Percentiles rank a stretch among this genome's conserved stretches.
phyloP scores from a whole-genome alignment of 768 basidiomycete species.

The Tephrocybe sp. region DNA sequence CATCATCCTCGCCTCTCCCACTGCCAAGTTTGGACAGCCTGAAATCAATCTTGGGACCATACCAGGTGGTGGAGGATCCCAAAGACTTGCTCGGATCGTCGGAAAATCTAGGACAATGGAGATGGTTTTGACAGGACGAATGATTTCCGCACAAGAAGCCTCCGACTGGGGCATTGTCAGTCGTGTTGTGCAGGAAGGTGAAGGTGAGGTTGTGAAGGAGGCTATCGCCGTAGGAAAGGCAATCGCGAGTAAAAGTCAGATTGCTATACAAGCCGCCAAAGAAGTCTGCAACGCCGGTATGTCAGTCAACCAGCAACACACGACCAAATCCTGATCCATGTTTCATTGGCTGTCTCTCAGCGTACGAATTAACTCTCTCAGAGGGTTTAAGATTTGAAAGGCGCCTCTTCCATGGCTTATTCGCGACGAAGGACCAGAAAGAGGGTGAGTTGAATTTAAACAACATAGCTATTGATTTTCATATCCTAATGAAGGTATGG shows the following conservation, averaged over 20 bases:
- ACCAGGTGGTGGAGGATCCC: conserved; percentile 92
- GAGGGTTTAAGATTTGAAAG: conserved; percentile 89
- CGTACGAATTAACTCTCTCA: conserved; percentile 74
- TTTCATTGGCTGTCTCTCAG: conserved; percentile 37
- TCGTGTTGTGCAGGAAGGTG: conserved; percentile 71
- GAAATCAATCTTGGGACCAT: conserved; percentile 96
- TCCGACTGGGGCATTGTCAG: conserved; percentile 86
- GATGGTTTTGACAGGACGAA: conserved; percentile 84
- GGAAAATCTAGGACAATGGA: conserved; percentile 97
- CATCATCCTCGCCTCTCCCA: conserved; percentile 88
- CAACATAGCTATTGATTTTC: neutral
- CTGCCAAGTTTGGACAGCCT: conserved; percentile 91
- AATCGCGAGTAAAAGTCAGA: conserved; percentile 78
- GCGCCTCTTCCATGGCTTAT: conserved; percentile 85
- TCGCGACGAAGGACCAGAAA: conserved; percentile 94
- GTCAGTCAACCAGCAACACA: conserved; percentile 11
- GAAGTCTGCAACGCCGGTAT: conserved; percentile 89
- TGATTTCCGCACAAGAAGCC: conserved; percentile 77
- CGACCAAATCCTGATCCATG: conserved; percentile 2
- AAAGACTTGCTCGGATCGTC: conserved; percentile 79
- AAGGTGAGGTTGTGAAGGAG: conserved; percentile 81
- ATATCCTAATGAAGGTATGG: conserved; percentile 69
- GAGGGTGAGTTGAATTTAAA: conserved; percentile 59
- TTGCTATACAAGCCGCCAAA: conserved; percentile 86
- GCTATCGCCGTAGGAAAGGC: conserved; percentile 75